Base-by-base conservation (phyloP, 2,329 filamentous ascomycete genomes). In the Colletotrichum sp. region DNA sequence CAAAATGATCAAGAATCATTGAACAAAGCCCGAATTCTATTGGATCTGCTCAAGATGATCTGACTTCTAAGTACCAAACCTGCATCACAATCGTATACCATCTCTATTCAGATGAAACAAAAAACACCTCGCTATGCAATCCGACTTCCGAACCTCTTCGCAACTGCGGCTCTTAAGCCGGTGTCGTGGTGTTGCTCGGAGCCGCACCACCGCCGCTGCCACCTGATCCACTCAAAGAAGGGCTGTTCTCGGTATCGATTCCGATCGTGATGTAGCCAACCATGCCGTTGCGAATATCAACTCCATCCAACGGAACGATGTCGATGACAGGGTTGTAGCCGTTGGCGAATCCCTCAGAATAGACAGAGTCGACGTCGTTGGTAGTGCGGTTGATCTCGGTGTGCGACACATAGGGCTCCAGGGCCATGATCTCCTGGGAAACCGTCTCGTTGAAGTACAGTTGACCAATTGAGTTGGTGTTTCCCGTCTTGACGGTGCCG, bases 321-420 rank as follows among this genome's bases (percentile, higher is more conserved):
- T 60, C 52, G 52, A 72, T 67, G 52, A 67, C 61, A 13, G 70
- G 70, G 63, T 60, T 67, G 52, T 66, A 72, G 63, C 28, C 57
- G 8, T 48, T 61, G 4, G 55, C 55, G 8, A 24, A 26, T 34
- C 36, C 64, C 24, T 67, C 24, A 26, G 55, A 72, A 34, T 63
- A 67, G 26, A 57, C 52, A 9, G 38, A 66, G 13, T 72, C 70
- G 15, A 72, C 28, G 28, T 43, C 63, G 55, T 67, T 72, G 26
- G 52, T 72, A 16, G 63, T 72, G 63, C 70, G 63, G 52, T 67
- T 61, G 52, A 72, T 72, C 63, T 68, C 70, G 36, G 70, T 86
- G 80, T 90, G 90, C 67, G 80, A 81, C 32, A 78, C 81, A 80
- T 91, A 90, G 1, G 91, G 90, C 3, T 82, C 79, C 0, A 84